These are phyloP conservation scores for Thielaviopsis musarum DNA, from an alignment of 2,329 filamentous ascomycete species.

Conservation along the genomic window DNA sequence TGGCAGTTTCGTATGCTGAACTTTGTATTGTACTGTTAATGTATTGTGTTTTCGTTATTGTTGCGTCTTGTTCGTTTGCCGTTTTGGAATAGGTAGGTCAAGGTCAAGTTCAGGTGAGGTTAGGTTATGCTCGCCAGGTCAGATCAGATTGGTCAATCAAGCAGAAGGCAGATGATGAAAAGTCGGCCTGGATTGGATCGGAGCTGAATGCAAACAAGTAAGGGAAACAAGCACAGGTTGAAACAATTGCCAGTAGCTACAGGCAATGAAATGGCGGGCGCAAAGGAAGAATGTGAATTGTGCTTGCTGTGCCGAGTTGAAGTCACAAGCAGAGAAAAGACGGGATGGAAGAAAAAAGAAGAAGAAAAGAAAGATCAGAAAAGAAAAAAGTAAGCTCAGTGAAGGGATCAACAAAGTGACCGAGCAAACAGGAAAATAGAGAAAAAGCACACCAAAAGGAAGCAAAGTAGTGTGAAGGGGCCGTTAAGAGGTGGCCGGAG, in stretches of 20 bases:
- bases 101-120: not conserved
- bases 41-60: not conserved
- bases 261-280: not conserved
- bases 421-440: not conserved
- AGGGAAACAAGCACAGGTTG: not conserved
- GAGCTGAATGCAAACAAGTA: not conserved
- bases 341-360: not conserved
- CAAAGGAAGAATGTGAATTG: not conserved
- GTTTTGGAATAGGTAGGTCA: not conserved
- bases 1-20: too few relatives aligned
- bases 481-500: not conserved
- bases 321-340: not conserved
- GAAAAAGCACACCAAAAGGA: not conserved
- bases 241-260: not conserved
- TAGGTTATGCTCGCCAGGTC: not conserved
- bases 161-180: not conserved
- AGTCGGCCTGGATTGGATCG: not conserved
- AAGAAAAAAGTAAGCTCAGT: not conserved
- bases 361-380: not conserved
- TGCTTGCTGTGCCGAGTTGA: not conserved
- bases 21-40: not conserved
- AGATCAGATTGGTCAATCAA: not conserved
- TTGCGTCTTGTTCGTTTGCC: not conserved
- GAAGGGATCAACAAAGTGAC: not conserved
- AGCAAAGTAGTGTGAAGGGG: not conserved